Evolutionary conservation across 202 grass and related monocot genomes (phyloP).

Genomic region (Brachypodium distachyon): DNA sequence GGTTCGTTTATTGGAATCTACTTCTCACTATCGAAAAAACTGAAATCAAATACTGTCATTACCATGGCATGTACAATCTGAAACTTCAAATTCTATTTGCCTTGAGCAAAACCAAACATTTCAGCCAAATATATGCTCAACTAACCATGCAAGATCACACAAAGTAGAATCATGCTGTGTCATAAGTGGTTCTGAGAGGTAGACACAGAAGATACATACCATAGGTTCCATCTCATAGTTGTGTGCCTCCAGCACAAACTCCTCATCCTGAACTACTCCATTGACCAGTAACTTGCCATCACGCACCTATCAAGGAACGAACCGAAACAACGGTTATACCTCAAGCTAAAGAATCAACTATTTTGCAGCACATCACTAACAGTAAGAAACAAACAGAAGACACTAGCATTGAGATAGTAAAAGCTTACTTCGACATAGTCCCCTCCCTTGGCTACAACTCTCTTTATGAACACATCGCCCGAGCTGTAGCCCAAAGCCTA

Average conservation of each 20-base stretch:
- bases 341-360: background rate
- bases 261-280: constrained; percentile 67
- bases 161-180: background rate
- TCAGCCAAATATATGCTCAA: background rate
- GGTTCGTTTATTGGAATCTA: too few relatives aligned
- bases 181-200: too few relatives aligned
- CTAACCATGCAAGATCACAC: background rate
- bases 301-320: constrained; percentile 42
- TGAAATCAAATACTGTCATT: too few relatives aligned
- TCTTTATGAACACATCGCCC: constrained; percentile 89
- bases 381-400: background rate
- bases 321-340: background rate
- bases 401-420: constrained; percentile 31
- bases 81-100: background rate
- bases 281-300: constrained; percentile 84
- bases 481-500: constrained; percentile 69
- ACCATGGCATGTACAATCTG: background rate
- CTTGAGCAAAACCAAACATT: background rate
- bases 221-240: constrained; percentile 63
- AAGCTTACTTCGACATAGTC: constrained; percentile 88
- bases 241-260: constrained; percentile 74
- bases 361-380: background rate
- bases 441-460: constrained; percentile 85
- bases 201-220: constrained; percentile 34
- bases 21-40: too few relatives aligned